These are phyloP conservation scores for Urtica urens DNA, from an alignment of 306 rosid genomes.

Conservation along the genomic window DNA sequence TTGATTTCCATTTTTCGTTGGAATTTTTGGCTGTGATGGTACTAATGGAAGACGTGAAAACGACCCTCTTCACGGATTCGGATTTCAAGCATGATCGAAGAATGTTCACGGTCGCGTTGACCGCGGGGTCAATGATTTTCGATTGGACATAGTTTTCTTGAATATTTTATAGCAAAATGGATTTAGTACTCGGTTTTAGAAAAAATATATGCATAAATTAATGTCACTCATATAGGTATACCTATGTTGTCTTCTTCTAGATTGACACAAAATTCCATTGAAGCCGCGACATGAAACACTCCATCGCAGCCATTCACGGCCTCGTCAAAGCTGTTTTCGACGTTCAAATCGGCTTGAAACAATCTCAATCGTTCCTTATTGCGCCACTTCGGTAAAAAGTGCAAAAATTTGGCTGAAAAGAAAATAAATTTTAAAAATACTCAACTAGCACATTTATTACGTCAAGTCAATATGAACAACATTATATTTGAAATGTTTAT, in stretches of 20 bases:
- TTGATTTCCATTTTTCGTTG: slow-evolving; percentile 34
- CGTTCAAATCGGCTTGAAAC: slow-evolving; percentile 47
- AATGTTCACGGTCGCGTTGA: slow-evolving; percentile 50
- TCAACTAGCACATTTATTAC: too few species aligned
- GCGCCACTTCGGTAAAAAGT: slow-evolving; percentile 43
- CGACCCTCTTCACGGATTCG: slow-evolving; percentile 58
- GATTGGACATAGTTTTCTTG: slow-evolving; percentile 48
- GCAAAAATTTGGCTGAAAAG: slow-evolving; percentile 46
- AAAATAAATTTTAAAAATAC: too few species aligned
- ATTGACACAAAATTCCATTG: slow-evolving; percentile 43
- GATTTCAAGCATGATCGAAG: slow-evolving; percentile 60
- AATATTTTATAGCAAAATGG: slow-evolving; percentile 5
- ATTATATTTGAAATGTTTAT: too few species aligned
- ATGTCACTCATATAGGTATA: slow-evolving; percentile 14
- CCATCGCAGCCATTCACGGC: slow-evolving; percentile 63
- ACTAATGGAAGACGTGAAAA: slow-evolving; percentile 74
- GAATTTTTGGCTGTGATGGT: slow-evolving; percentile 53
- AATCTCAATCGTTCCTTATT: slow-evolving; percentile 40
- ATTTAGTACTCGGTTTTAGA: neutral
- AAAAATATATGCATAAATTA: neutral
- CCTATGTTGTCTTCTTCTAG: slow-evolving; percentile 38
- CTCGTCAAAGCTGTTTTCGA: slow-evolving; percentile 68
- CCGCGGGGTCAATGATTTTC: slow-evolving; percentile 41
- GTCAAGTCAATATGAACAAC: too few species aligned
- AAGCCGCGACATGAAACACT: slow-evolving; percentile 67